Evolutionary conservation across 148 eudicot species (phyloP).

Genomic region (Gaultheria prostrata): DNA sequence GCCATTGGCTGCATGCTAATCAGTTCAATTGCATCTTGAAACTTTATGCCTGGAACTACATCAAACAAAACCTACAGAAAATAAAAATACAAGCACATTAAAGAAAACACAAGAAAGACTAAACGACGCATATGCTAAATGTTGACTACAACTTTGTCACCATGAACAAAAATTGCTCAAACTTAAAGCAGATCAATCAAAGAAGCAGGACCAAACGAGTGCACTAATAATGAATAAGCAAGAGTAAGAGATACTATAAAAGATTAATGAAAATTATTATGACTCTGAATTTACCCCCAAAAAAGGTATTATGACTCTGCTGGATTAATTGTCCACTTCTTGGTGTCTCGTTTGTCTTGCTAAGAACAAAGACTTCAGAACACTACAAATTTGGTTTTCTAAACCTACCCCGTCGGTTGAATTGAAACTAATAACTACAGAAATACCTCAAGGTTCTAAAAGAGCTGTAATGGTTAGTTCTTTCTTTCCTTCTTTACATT

Average conservation of each 20-base stretch:
- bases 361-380: constrained; percentile 8
- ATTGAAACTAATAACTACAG: neutral
- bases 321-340: neutral
- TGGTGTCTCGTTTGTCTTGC: neutral
- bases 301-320: too few relatives aligned
- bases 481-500: neutral
- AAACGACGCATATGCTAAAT: neutral
- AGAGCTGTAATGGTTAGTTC: neutral
- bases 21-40: constrained; percentile 81
- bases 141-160: neutral
- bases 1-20: constrained; percentile 96
- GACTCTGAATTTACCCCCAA: too few relatives aligned
- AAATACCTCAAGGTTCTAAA: neutral
- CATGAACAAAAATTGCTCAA: constrained; percentile 4
- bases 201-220: neutral
- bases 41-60: constrained; percentile 81
- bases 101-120: neutral
- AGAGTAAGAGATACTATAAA: neutral
- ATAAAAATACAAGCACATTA: constrained; percentile 7
- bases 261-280: too few relatives aligned
- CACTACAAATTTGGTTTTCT: neutral
- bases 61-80: constrained; percentile 83
- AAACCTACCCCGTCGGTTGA: neutral
- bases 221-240: neutral
- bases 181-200: constrained; percentile 9